phyloP scores from a whole-genome alignment of 345 rosid genomes.

The Bruguiera parviflora region DNA sequence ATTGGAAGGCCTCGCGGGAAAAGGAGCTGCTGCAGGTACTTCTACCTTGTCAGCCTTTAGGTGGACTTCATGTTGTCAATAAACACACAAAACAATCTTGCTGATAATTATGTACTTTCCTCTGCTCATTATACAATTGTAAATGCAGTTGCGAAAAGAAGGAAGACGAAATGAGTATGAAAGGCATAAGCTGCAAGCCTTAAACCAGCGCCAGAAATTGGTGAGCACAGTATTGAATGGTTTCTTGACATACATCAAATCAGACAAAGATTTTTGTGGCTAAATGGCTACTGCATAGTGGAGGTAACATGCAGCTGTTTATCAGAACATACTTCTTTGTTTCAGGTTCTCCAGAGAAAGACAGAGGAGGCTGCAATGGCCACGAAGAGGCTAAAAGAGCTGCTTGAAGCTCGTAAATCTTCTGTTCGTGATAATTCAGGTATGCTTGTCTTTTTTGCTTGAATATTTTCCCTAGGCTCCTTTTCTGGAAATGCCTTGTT shows the following conservation, averaged over 20 bases:
- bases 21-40: constrained; percentile 90
- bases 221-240: constrained; percentile 29
- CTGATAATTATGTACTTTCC: no score
- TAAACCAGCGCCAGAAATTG: constrained; percentile 97
- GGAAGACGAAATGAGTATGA: constrained; percentile 97
- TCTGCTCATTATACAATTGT: constrained; percentile 21
- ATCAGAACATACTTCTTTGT: constrained; percentile 12
- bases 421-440: constrained; percentile 78
- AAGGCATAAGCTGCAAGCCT: constrained; percentile 93
- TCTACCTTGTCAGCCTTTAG: not conserved
- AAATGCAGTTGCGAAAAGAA: constrained; percentile 77
- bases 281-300: constrained; percentile 1
- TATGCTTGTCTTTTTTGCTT: constrained; percentile 15
- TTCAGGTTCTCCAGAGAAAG: constrained; percentile 96
- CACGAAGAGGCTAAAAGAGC: constrained; percentile 91
- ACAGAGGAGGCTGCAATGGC: constrained; percentile 99
- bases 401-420: constrained; percentile 94
- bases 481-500: constrained; percentile 6
- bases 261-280: not conserved
- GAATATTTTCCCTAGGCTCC: not conserved
- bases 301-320: constrained; percentile 13
- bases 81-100: no score
- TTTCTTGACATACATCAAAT: not conserved
- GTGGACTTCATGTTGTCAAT: not conserved
- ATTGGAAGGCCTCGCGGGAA: constrained; percentile 95